Evolutionary conservation across 2,329 filamentous ascomycete species (phyloP).

Genomic region (Pseudocercospora pini-densiflorae): DNA sequence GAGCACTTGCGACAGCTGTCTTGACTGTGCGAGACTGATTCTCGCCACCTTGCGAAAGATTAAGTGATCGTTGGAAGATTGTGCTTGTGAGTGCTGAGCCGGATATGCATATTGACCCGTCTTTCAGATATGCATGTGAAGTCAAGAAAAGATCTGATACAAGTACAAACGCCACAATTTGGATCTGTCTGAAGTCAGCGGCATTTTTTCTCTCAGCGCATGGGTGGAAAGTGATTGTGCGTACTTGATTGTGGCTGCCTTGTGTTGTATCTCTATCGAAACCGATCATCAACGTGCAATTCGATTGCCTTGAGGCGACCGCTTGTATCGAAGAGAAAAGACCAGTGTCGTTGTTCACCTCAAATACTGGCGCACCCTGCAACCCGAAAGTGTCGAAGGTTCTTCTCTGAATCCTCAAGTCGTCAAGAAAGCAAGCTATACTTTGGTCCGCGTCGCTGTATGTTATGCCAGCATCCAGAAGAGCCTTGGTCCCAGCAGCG

Average conservation of each 20-base stretch:
- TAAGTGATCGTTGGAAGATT: slow-evolving; percentile 17
- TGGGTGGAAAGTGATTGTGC: background rate
- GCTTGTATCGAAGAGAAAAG: slow-evolving; percentile 27
- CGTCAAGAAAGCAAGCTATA: slow-evolving; percentile 28
- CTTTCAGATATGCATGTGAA: slow-evolving; percentile 35
- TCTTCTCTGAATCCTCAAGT: slow-evolving; percentile 22
- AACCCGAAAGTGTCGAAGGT: slow-evolving; percentile 30
- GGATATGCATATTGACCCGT: slow-evolving; percentile 28
- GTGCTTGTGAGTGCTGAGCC: slow-evolving; percentile 21
- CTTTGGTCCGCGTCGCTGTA: slow-evolving; percentile 33
- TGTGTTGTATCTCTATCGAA: slow-evolving; percentile 24
- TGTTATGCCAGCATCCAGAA: slow-evolving; percentile 35
- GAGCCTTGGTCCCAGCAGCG: slow-evolving; percentile 32
- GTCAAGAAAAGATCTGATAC: slow-evolving; percentile 33
- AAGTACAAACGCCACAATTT: slow-evolving; percentile 29
- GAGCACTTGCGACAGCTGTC: slow-evolving; percentile 18
- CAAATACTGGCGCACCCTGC: slow-evolving; percentile 26
- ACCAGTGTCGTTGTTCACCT: slow-evolving; percentile 29
- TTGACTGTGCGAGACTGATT: slow-evolving; percentile 20
- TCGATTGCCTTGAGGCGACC: slow-evolving; percentile 24
- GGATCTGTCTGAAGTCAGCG: background rate
- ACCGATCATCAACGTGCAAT: slow-evolving; percentile 31
- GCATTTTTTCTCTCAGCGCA: background rate
- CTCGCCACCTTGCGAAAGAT: background rate
- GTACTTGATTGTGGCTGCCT: background rate